Base-by-base conservation (phyloP, 2,329 filamentous ascomycete genomes). In the Fusarium palustre region DNA sequence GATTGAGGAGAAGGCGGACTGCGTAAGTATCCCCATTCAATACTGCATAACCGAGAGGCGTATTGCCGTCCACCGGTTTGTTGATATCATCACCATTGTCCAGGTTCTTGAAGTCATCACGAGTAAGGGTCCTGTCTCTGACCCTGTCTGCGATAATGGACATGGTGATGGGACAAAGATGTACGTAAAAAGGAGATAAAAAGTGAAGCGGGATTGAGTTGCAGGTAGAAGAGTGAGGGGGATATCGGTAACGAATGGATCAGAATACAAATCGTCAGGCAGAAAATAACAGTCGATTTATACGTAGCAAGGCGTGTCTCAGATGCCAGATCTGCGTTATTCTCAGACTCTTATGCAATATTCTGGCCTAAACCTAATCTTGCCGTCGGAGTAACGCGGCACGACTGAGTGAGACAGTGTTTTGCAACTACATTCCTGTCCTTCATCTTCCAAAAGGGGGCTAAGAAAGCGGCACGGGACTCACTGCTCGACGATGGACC, bases 81-180 rank as follows among this genome's bases (percentile, higher is more conserved):
- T 53, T 53, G 8, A 53, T 43, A 12, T 53, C 49, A 33, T 53
- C 49, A 11, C 13, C 49, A 18, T 24, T 31, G 49, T 38, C 13
- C 38, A 53, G 24, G 28, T 42, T 10, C 38, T 53, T 42, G 49
- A 53, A 42, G 24, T 53, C 49, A 11, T 53, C 49, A 7, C 49
- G 49, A 42, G n/a, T 25, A 3, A 53, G 49, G 38, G 49, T 53
- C 20, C 49, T 53, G 2, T 53, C 49, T 42, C 36, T 42, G 38
- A 53, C 49, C n/a, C 38, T 33, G 28, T 53, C 49, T 42, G 49
- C 49, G 7, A 53, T 53, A 7, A 42, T 42, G 15, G 49, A 53
- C 49, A 33, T 53, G 1, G 28, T 53, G 38, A 42, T 15, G 12
- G 28, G 16, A 42, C 5, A 1, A 24, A 25, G 5, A 2, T 16